Evolutionary conservation across 305 asterid species (phyloP), one percentile per base, ranked within the genome.

Genomic region (Fraxinus xanthoxyloides): DNA sequence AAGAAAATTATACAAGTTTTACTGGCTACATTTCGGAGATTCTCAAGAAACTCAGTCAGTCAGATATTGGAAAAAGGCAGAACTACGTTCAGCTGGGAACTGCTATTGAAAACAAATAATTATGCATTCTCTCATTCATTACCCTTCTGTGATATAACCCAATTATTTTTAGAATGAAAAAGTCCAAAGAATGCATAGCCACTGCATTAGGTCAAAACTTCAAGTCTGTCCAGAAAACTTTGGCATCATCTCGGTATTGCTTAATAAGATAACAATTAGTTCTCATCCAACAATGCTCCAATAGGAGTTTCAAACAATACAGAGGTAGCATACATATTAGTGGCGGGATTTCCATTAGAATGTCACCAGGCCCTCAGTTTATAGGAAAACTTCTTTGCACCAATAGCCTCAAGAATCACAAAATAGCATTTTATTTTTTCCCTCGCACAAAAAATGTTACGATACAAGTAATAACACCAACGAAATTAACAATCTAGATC

Each of bases 1-100:
- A 43, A 19, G 12, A 77, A 36, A 23, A 7, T 1, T 8, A 10
- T 75, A 35, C 34, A 23, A 8, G 34, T 67, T 75, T 21, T 38
- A 75, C 63, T 23, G 26, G 69, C 46, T 69, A 79, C 35, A 80
- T 67, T 43, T 54, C 28, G 35, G 51, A 46, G 67, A 82, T 80
- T 30, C 79, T 59, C 35, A 56, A 24, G 2, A 63, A 51, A 82
- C 36, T 23, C 28, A 51, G 24, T 59, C 67, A 65, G 77, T 26
- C 21, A 2, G 61, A 82, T n/a, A 8, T 3, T 38, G 10, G 83
- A 36, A 28, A 23, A 51, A 72, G 79, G 40, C 23, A 77, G 7
- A 36, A 67, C 59, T 26, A 40, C 21, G 9, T 21, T 75, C 65
- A 31, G 28, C 76, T 36, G 6, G 26, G 10, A 73, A 54, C 30